phyloP scores from a whole-genome alignment of 164 flowering plant species.

The Paratinospora sagittata region DNA sequence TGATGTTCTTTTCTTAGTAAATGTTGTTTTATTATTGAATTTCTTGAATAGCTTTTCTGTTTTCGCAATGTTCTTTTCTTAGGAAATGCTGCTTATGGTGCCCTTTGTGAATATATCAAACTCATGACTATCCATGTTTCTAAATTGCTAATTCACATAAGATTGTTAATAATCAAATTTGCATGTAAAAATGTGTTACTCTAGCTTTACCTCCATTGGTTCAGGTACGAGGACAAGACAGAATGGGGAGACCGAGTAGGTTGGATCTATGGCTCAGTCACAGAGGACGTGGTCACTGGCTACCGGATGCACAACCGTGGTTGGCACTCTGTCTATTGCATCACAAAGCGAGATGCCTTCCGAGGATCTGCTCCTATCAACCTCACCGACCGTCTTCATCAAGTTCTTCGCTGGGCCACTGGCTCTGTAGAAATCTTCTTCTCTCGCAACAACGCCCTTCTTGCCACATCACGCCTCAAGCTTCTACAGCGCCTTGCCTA shows the following conservation, averaged over 20 bases:
- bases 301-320: constrained; percentile 89
- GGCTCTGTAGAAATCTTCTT: constrained; percentile 85
- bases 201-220: neutral
- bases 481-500: constrained; percentile 66
- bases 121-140: too few species aligned
- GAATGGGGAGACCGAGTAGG: constrained; percentile 89
- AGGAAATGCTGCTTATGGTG: too few species aligned
- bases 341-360: constrained; percentile 74
- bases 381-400: constrained; percentile 73
- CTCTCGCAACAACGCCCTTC: constrained; percentile 69
- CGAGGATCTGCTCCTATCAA: constrained; percentile 83
- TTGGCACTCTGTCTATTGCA: constrained; percentile 70
- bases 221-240: constrained; percentile 76
- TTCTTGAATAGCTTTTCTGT: too few species aligned
- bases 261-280: constrained; percentile 85
- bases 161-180: neutral
- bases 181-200: too few species aligned
- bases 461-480: constrained; percentile 39
- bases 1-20: too few species aligned
- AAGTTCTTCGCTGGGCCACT: constrained; percentile 79
- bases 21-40: too few species aligned
- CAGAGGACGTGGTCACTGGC: constrained; percentile 85
- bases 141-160: neutral
- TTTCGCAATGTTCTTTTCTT: too few species aligned
- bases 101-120: too few species aligned